Evolutionary conservation across 345 rosid species (phyloP).

Genomic region (Gossypium longicalyx): DNA sequence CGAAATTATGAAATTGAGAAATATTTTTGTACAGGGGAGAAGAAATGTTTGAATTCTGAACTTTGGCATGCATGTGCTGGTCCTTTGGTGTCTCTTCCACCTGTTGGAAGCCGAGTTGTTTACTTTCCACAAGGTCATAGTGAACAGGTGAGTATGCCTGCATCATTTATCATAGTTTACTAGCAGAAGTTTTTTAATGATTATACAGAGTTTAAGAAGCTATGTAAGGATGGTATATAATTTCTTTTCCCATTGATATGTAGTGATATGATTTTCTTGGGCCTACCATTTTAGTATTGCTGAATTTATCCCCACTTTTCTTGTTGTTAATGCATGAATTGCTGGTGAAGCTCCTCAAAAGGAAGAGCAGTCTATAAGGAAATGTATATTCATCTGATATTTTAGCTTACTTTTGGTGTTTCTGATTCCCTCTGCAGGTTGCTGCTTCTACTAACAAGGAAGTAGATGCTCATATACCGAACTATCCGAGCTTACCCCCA

Average conservation of each 20-base stretch:
- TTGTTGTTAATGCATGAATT: not conserved
- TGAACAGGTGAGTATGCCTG: conserved; percentile 64
- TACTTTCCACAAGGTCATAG: conserved; percentile 99
- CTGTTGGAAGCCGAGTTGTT: conserved; percentile 91
- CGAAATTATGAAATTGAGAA: not conserved
- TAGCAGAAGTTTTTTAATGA: not conserved
- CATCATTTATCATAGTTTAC: not conserved
- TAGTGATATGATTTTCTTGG: conserved; percentile 30
- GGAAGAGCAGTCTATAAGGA: not conserved
- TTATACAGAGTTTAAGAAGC: not conserved
- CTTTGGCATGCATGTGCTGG: conserved; percentile 99
- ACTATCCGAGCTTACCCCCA: conserved; percentile 89
- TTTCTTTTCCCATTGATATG: too few relatives aligned
- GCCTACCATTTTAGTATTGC: not conserved
- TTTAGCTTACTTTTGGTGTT: conserved; percentile 6
- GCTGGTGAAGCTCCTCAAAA: conserved; percentile 24
- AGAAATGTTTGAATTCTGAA: conserved; percentile 83
- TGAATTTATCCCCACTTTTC: not conserved
- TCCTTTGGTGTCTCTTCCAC: conserved; percentile 94
- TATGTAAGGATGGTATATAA: not conserved
- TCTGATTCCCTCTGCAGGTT: conserved; percentile 42
- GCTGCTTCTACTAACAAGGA: conserved; percentile 94
- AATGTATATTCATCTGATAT: not conserved
- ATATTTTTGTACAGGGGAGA: conserved; percentile 53
- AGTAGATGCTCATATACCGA: conserved; percentile 88